phyloP scores from a whole-genome alignment of 2,329 filamentous ascomycete species.

The Sphaerulina vaccinii region DNA sequence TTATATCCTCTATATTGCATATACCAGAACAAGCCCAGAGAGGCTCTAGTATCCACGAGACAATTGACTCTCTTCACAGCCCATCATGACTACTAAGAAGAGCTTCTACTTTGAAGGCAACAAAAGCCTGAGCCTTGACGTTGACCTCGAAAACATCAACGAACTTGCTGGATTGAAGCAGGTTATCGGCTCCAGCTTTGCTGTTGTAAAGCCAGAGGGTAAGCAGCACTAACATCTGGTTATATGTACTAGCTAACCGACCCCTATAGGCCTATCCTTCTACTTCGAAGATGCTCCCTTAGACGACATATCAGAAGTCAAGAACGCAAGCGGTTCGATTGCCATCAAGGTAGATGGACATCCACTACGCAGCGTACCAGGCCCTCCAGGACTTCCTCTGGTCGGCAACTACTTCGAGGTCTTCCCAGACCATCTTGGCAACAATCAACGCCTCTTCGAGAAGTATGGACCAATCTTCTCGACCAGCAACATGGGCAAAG shows the following conservation, averaged over 20 bases:
- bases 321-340: constrained; percentile 24
- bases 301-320: constrained; percentile 21
- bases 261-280: constrained; percentile 27
- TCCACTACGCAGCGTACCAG: constrained; percentile 44
- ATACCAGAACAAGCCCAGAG: background rate
- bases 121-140: constrained; percentile 23
- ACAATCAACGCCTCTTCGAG: constrained; percentile 43
- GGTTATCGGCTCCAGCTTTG: constrained; percentile 34
- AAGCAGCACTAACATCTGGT: background rate
- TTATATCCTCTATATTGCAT: background rate
- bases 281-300: constrained; percentile 9
- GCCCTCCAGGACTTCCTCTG: constrained; percentile 40
- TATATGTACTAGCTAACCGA: background rate
- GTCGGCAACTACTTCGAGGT: constrained; percentile 41
- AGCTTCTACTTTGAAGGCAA: constrained; percentile 36
- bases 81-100: background rate
- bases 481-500: constrained; percentile 40
- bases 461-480: constrained; percentile 41
- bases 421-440: constrained; percentile 45
- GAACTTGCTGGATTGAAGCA: constrained; percentile 31
- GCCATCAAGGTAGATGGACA: constrained; percentile 52
- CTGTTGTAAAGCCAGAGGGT: constrained; percentile 30
- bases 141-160: constrained; percentile 30
- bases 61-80: too few relatives aligned
- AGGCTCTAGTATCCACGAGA: too few relatives aligned